A percentile compares a stretch with the other conserved stretches of the same genome.
These are phyloP conservation scores for Backusella luteola DNA, from an alignment of 192 early-diverging fungal species.

Conservation along the genomic window DNA sequence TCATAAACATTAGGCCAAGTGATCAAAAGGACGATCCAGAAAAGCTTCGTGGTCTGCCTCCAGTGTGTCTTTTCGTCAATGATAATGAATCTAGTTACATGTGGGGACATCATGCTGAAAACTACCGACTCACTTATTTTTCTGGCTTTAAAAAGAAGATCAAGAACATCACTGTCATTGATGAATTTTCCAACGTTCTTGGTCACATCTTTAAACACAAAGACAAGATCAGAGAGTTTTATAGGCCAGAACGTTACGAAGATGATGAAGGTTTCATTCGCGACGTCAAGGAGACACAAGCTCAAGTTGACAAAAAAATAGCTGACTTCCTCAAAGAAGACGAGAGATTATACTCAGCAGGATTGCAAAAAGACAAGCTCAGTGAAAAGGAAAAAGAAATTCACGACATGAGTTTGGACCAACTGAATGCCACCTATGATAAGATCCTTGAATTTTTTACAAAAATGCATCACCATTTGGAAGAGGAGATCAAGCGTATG, in stretches of 20 bases:
- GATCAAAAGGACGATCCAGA: background rate
- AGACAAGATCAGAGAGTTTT: background rate
- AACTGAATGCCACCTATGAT: background rate
- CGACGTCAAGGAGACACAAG: background rate
- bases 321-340: background rate
- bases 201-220: background rate
- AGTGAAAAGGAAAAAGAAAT: background rate
- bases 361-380: no score
- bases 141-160: slow-evolving; percentile 5
- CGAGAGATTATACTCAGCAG: background rate
- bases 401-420: background rate
- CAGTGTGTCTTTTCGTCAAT: background rate
- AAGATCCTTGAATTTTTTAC: background rate
- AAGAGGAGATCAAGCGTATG: background rate
- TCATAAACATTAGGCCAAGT: background rate
- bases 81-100: background rate
- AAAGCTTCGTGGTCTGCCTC: background rate
- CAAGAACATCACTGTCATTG: background rate
- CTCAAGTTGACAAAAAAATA: background rate
- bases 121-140: background rate
- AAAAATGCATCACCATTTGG: background rate
- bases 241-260: background rate
- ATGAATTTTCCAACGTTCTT: background rate
- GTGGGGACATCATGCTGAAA: slow-evolving; percentile 2
- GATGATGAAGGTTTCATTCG: background rate